Percentiles rank a stretch among this genome's conserved stretches.
Conservation (phyloP, 2,329 filamentous ascomycete genomes). For the Didymella exigua region DNA sequence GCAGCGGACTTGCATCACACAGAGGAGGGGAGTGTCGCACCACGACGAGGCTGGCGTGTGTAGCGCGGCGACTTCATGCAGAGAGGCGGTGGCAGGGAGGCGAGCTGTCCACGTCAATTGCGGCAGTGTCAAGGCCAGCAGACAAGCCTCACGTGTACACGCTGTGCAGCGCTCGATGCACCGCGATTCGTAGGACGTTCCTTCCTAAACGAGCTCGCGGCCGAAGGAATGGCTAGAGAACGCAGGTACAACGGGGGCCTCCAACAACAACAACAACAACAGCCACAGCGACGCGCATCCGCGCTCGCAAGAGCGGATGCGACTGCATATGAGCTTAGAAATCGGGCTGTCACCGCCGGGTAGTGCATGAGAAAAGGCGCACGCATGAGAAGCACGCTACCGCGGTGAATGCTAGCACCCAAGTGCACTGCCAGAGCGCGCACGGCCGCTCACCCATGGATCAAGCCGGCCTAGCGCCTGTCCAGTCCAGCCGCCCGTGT, state of each 20-base stretch:
- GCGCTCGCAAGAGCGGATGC: not conserved
- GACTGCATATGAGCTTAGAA: not conserved
- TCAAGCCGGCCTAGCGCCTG: slow-evolving; percentile 22
- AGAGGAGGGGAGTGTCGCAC: slow-evolving; percentile 7
- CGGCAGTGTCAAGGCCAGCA: slow-evolving; percentile 1
- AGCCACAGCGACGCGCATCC: not conserved
- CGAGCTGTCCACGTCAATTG: slow-evolving; percentile 9
- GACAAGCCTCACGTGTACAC: slow-evolving; percentile 3
- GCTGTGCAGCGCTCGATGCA: slow-evolving; percentile 6
- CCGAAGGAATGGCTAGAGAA: slow-evolving; percentile 14
- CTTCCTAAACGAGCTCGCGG: slow-evolving; percentile 16
- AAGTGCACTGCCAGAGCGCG: slow-evolving; percentile 8
- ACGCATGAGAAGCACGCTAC: slow-evolving; percentile 3
- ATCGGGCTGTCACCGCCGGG: not conserved
- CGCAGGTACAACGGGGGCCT: slow-evolving; percentile 17
- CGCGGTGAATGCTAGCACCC: slow-evolving; percentile 6
- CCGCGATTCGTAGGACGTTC: slow-evolving; percentile 15
- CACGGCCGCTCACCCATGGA: slow-evolving; percentile 13
- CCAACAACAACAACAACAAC: not conserved
- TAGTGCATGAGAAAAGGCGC: slow-evolving; percentile 6
- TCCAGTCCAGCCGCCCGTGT: slow-evolving; percentile 23
- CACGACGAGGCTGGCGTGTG: slow-evolving; percentile 10
- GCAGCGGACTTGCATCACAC: slow-evolving; percentile 15
- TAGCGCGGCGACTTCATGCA: not conserved
- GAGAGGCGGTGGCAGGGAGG: not conserved